Evolutionary conservation across 192 early-diverging fungal species (phyloP), one percentile per base, ranked within the genome.

Genomic region (Backusella macrospora): DNA sequence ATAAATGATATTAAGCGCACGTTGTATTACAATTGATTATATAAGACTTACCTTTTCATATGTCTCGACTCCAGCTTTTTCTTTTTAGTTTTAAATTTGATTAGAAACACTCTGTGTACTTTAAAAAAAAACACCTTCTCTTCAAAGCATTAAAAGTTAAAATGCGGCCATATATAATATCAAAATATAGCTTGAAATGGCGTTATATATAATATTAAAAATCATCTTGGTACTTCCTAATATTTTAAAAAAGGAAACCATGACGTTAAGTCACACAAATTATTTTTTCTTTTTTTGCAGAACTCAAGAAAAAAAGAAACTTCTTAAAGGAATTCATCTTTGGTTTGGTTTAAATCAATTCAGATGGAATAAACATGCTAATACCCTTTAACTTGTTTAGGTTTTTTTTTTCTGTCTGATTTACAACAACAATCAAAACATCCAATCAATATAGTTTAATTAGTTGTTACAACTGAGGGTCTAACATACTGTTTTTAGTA

Each of bases 361-460:
- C 21, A 59, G 18, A 23, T 59, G 52, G 21, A 59, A 59, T 23
- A 55, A 55, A 55, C 12, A 59, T 26, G 21, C 26, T 26, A 59
- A 21, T 59, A 26, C 8, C 21, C 21, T 23, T 59, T 59, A 59
- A 59, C 52, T 23, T 59, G 12, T 59, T 59, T 59, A 18, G 21
- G 4, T 59, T 23, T 59, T 59, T 23, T 59, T 4, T n/a, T 59
- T 10, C n/a, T 59, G 52, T 59, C 26, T 59, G 21, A 59, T 59
- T 18, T 34, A 59, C 52, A 59, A 59, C 21, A 59, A 5, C 52
- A 59, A 59, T 59, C 52, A 59, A 59, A 34, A 34, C 9, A 59
- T 26, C 52, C 52, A 59, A 59, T 59, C 21, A 59, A 59, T 13
- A 5, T 59, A 59, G 52, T 59, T 59, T 59, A 59, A 59, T 59